phyloP scores from a whole-genome alignment of 192 early-diverging fungal genomes.

The Jimgerdemannia flammicorona region DNA sequence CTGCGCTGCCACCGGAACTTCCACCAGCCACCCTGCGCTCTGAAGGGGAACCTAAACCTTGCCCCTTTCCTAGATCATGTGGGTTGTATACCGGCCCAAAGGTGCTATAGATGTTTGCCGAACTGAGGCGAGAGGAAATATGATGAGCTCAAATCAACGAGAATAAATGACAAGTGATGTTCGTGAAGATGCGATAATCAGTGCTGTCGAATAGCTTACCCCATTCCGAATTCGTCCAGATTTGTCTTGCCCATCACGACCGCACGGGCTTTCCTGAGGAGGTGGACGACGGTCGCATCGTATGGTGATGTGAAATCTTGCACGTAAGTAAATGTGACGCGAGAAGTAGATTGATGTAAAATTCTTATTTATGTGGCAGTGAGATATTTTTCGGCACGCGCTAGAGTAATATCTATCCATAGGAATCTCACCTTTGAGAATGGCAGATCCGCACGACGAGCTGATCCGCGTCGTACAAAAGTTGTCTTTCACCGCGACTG shows the following conservation, averaged over 20 bases:
- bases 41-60: conserved; percentile 12
- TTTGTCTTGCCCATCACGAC: conserved; percentile 79
- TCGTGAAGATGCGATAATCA: no score
- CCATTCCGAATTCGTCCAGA: conserved; percentile 99
- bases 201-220: no score
- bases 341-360: no score
- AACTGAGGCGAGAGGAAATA: conserved; percentile 19
- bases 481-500: conserved; percentile 80
- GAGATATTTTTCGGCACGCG: background rate
- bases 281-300: conserved; percentile 68
- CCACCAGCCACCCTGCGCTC: conserved; percentile 68
- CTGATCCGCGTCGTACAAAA: conserved; percentile 57
- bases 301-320: conserved; percentile 66
- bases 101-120: conserved; percentile 40
- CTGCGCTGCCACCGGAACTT: conserved; percentile 90
- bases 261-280: conserved; percentile 58
- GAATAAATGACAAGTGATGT: background rate
- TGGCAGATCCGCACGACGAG: conserved; percentile 75
- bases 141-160: background rate
- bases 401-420: conserved; percentile 19
- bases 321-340: background rate
- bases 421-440: conserved; percentile 63
- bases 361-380: background rate
- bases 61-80: no score
- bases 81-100: conserved; percentile 43